phyloP scores from a whole-genome alignment of 352 stramenopile species.

The Phytophthora nicotianae region DNA sequence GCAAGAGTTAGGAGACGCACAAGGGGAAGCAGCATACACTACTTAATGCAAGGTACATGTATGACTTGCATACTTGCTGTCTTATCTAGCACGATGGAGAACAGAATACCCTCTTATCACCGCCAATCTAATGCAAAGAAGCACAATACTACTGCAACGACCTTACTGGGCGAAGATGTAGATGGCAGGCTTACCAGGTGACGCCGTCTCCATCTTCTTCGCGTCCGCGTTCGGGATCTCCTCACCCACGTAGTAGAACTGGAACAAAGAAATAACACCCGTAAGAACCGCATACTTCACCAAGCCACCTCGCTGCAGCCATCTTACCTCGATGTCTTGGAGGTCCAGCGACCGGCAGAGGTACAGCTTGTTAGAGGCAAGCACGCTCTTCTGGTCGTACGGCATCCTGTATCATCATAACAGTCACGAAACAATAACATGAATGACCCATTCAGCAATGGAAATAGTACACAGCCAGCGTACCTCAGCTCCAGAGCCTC shows the following conservation, averaged over 20 bases:
- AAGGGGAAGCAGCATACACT: not conserved
- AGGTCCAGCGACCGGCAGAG: conserved; percentile 90
- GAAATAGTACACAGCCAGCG: conserved; percentile 8
- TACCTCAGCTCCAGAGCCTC: conserved; percentile 93
- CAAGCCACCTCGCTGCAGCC: not conserved
- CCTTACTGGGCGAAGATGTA: conserved; percentile 67
- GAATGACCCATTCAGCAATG: conserved; percentile 4
- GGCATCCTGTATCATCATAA: conserved; percentile 71
- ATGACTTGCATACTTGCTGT: conserved; percentile 23
- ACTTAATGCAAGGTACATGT: conserved; percentile 22
- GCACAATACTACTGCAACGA: conserved; percentile 10
- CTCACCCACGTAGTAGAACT: conserved; percentile 84
- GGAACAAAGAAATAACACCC: conserved; percentile 5
- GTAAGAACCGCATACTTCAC: conserved; percentile 5
- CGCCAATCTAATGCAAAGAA: conserved; percentile 27
- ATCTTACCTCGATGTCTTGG: conserved; percentile 69
- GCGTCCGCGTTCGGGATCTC: conserved; percentile 71
- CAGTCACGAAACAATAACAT: conserved; percentile 16
- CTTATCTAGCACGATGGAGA: conserved; percentile 25
- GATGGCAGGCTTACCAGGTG: conserved; percentile 85
- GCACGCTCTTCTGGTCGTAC: conserved; percentile 95
- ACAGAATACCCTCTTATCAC: not conserved
- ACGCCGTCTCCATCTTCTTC: conserved; percentile 87
- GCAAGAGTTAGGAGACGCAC: not conserved
- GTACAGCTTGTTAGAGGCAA: conserved; percentile 93